A percentile compares a stretch with the other conserved stretches of the same genome.
Evolutionary conservation across 352 stramenopile species (phyloP).

Genomic region (Saprolegnia parasitica): DNA sequence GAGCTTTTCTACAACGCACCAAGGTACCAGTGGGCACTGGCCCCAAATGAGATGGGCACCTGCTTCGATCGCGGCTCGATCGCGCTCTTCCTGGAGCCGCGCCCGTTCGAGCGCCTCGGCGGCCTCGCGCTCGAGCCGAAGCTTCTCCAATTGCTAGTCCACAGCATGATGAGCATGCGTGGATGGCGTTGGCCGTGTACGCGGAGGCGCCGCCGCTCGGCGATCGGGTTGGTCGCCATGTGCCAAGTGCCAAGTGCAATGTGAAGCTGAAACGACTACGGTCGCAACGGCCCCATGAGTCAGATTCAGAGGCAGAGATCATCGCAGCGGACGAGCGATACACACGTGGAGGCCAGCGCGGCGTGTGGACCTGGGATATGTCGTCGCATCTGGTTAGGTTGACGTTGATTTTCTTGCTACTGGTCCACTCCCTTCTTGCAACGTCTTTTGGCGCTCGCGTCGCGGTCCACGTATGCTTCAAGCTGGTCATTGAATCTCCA

Average conservation of each 20-base stretch:
- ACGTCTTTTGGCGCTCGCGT: neutral
- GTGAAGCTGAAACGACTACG: neutral
- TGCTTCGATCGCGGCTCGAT: slow-evolving; percentile 42
- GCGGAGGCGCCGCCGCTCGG: slow-evolving; percentile 34
- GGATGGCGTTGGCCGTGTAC: too few species aligned
- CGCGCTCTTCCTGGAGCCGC: slow-evolving; percentile 38
- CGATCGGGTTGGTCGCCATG: slow-evolving; percentile 30
- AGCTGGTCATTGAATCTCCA: too few species aligned
- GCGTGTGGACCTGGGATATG: slow-evolving; percentile 17
- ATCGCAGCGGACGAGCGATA: neutral
- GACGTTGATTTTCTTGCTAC: slow-evolving; percentile 1
- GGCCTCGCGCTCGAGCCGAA: slow-evolving; percentile 56
- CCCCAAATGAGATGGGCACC: slow-evolving; percentile 32
- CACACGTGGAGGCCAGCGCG: neutral
- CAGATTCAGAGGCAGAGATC: too few species aligned
- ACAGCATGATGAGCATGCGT: neutral
- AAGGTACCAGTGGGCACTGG: neutral
- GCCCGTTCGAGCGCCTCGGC: slow-evolving; percentile 45
- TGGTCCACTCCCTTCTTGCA: neutral
- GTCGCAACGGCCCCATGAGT: too few species aligned
- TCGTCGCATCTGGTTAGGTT: slow-evolving; percentile 6
- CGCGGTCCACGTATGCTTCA: neutral
- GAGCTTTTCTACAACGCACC: neutral
- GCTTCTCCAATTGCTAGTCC: slow-evolving; percentile 70
- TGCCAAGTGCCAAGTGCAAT: neutral